Evolutionary conservation across 306 rosid species (phyloP), one percentile per base, ranked within the genome.

Genomic region (Rosa multiflora): DNA sequence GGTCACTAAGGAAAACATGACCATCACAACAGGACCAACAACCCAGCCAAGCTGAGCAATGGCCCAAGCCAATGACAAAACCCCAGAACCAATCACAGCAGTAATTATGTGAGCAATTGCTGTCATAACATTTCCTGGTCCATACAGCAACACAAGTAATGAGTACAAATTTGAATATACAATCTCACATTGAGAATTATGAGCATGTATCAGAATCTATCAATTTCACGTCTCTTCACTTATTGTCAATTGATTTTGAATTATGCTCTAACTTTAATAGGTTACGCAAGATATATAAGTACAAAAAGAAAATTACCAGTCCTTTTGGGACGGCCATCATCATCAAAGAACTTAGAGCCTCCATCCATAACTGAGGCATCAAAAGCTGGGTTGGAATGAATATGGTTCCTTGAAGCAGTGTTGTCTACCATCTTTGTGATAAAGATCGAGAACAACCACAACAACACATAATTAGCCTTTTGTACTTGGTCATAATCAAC

Each of bases 71-170:
- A 92, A 66, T 3, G 95, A 86, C 20, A 92, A 26, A 42, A 92
- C 95, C 10, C 97, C 97, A 20, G 97, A 90, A 0, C 97, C 97
- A 55, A 92, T 89, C 71, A 92, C 97, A 8, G 95, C 93, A 0
- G 97, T 92, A 74, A 92, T 87, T 32, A 92, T 87, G 83, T 92
- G 97, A 39, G 97, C 88, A 78, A 91, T 86, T 32, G 92, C 88
- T 12, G 95, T 92, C 89, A 88, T 78, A 75, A 74, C 79, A 15
- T 80, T 90, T 61, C 97, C 97, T 90, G 70, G 17, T 42, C 10
- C 48, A 74, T 66, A 17, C 44, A 14, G 35, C 15, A 80, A 18
- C 18, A 18, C 52, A 42, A 40, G 32, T 49, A 61, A 23, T 23
- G 67, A 37, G 32, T 49, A 76, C 10, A 29, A 44, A 47, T 7